Evolutionary conservation across 106 monocot species (phyloP).

Genomic region (Iris macrosiphon): DNA sequence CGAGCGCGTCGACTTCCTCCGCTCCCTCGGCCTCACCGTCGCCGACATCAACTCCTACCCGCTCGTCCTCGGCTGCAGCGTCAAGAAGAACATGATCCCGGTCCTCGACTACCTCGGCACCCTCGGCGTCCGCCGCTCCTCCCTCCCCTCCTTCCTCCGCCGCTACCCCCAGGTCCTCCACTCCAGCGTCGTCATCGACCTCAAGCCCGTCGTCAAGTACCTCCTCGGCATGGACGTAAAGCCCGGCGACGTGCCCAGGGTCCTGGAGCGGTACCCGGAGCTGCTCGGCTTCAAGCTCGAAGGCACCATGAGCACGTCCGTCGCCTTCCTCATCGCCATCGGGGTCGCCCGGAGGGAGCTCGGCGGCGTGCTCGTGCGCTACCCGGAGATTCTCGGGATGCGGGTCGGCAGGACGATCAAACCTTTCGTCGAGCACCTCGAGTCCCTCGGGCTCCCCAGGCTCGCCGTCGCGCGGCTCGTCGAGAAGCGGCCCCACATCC

Average conservation of each 20-base stretch:
- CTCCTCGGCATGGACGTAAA: slow-evolving; percentile 81
- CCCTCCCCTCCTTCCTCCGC: slow-evolving; percentile 54
- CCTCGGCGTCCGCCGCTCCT: slow-evolving; percentile 56
- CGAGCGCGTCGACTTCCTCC: slow-evolving; percentile 94
- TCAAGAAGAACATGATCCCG: slow-evolving; percentile 95
- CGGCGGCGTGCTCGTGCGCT: slow-evolving; percentile 62
- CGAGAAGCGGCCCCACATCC: slow-evolving; percentile 67
- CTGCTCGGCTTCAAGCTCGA: slow-evolving; percentile 92
- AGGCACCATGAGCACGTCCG: slow-evolving; percentile 98
- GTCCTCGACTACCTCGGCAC: slow-evolving; percentile 92
- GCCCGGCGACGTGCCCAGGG: slow-evolving; percentile 51
- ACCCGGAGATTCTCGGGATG: slow-evolving; percentile 90
- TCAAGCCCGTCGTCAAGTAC: slow-evolving; percentile 79
- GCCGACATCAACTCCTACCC: slow-evolving; percentile 87
- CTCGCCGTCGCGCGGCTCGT: slow-evolving; percentile 59
- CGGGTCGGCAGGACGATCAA: slow-evolving; percentile 82
- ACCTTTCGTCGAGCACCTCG: slow-evolving; percentile 77
- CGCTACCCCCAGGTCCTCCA: slow-evolving; percentile 96
- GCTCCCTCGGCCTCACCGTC: slow-evolving; percentile 64
- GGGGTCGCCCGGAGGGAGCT: slow-evolving; percentile 73
- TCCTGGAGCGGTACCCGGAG: slow-evolving; percentile 91
- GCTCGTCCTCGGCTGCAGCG: slow-evolving; percentile 86
- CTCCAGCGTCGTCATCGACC: slow-evolving; percentile 85
- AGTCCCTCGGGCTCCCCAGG: slow-evolving; percentile 55
- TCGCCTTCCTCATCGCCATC: slow-evolving; percentile 82